A percentile compares a stretch with the other conserved stretches of the same genome.
Evolutionary conservation across 352 stramenopile genomes (phyloP).

Genomic region (Globisporangium viniferum): DNA sequence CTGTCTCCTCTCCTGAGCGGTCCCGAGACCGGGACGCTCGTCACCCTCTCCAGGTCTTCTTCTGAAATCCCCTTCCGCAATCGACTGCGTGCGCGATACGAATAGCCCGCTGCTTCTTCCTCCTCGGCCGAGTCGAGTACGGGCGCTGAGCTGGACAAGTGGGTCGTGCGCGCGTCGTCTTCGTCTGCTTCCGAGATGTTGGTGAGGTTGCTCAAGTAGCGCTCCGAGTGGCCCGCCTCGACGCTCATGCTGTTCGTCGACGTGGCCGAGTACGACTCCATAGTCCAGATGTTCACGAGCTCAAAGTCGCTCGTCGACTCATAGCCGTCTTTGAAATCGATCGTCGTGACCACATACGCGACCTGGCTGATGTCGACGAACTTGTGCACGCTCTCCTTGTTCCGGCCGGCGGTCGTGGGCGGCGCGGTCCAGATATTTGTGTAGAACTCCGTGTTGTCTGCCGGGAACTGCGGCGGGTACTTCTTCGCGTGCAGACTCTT

Average conservation of each 20-base stretch:
- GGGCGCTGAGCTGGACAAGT: conserved; percentile 13
- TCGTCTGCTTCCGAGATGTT: conserved; percentile 19
- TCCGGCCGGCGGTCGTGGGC: conserved; percentile 16
- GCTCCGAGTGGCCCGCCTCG: conserved; percentile 23
- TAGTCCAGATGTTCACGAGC: conserved; percentile 56
- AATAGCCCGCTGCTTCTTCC: background rate
- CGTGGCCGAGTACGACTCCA: conserved; percentile 19
- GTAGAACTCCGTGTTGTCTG: conserved; percentile 78
- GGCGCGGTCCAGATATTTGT: conserved; percentile 68
- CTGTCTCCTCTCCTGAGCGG: conserved; percentile 35
- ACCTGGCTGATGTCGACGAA: conserved; percentile 82
- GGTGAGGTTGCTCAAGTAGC: conserved; percentile 18
- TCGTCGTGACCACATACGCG: conserved; percentile 66
- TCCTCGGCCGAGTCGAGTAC: background rate
- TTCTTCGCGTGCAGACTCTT: conserved; percentile 46
- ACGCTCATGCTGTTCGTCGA: conserved; percentile 18
- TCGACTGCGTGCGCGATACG: conserved; percentile 9
- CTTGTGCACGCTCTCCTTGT: conserved; percentile 28
- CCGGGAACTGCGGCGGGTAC: conserved; percentile 11
- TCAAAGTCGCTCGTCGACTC: conserved; percentile 24
- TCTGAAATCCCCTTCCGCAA: conserved; percentile 34
- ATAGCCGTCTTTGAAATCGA: conserved; percentile 74
- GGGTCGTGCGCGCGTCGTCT: conserved; percentile 8
- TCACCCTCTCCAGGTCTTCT: conserved; percentile 38
- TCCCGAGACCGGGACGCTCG: conserved; percentile 42